phyloP scores from a whole-genome alignment of 2,329 filamentous ascomycete genomes.

The Sarocladium kiliense region DNA sequence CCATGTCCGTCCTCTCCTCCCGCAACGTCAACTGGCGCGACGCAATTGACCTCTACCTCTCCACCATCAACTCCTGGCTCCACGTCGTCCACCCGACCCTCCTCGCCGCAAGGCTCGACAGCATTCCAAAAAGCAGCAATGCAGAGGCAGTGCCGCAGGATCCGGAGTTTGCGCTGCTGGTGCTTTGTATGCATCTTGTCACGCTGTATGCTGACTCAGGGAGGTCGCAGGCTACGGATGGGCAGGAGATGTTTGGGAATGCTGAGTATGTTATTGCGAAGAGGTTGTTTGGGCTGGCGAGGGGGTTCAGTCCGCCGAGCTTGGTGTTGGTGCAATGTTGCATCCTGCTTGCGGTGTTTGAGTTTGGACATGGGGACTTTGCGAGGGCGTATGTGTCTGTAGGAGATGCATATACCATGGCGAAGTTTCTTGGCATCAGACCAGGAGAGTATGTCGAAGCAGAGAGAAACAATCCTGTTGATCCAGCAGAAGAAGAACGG shows the following conservation, averaged over 20 bases:
- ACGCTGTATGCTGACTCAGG: slow-evolving; percentile 33
- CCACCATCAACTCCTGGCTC: slow-evolving; percentile 36
- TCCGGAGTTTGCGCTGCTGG: slow-evolving; percentile 30
- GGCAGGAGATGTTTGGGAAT: slow-evolving; percentile 33
- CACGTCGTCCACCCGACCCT: slow-evolving; percentile 33
- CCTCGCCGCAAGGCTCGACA: slow-evolving; percentile 27
- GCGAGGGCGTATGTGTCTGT: slow-evolving; percentile 36
- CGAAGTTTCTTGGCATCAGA: slow-evolving; percentile 27
- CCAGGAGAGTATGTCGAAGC: slow-evolving; percentile 31
- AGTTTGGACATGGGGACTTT: slow-evolving; percentile 38
- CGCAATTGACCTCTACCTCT: slow-evolving; percentile 32
- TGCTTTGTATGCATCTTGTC: slow-evolving; percentile 38
- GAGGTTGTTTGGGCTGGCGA: slow-evolving; percentile 30
- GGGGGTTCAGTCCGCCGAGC: slow-evolving; percentile 28
- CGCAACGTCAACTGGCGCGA: slow-evolving; percentile 32
- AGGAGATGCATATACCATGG: slow-evolving; percentile 33
- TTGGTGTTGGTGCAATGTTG: slow-evolving; percentile 36
- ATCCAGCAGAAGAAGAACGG: slow-evolving; percentile 31
- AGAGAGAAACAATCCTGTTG: slow-evolving; percentile 21
- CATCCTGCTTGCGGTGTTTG: slow-evolving; percentile 35
- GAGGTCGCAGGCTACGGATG: slow-evolving; percentile 21
- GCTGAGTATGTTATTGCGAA: slow-evolving; percentile 33
- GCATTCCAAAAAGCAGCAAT: slow-evolving; percentile 11
- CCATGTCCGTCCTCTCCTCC: slow-evolving; percentile 31
- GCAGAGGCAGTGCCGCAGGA: slow-evolving; percentile 14